Conservation (phyloP, 495 filamentous ascomycete genomes). For the Rhizodiscina lignyota region DNA sequence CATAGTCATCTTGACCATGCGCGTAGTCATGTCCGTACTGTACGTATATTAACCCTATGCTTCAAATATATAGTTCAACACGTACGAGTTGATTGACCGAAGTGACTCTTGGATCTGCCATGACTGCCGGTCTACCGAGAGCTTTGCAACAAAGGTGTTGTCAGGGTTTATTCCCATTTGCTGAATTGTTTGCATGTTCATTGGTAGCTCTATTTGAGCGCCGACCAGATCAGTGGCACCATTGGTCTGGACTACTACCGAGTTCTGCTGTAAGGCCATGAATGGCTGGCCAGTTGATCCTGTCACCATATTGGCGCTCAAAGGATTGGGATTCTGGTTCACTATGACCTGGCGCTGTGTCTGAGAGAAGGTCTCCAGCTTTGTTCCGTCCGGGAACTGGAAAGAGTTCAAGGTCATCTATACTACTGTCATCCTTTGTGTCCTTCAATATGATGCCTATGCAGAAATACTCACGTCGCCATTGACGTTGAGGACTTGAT, state of each 20-base stretch:
- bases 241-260: conserved; percentile 13
- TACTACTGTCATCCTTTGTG: too few species aligned
- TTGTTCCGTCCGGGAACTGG: conserved; percentile 12
- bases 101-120: conserved; percentile 14
- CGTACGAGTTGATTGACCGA: conserved; percentile 13
- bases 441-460: neutral
- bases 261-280: conserved; percentile 11
- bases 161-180: conserved; percentile 8
- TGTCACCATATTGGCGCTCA: conserved; percentile 13
- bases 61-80: too few species aligned
- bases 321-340: conserved; percentile 13
- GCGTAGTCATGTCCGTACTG: conserved; percentile 14
- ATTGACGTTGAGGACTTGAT: conserved; percentile 19
- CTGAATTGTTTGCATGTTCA: conserved; percentile 9
- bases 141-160: conserved; percentile 14
- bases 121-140: conserved; percentile 13
- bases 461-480: conserved; percentile 12
- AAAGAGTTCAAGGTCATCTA: conserved; percentile 15
- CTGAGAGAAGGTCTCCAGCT: conserved; percentile 16
- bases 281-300: conserved; percentile 16
- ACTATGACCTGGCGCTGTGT: conserved; percentile 15
- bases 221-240: conserved; percentile 15
- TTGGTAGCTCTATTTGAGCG: conserved; percentile 14
- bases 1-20: conserved; percentile 10
- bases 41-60: too few species aligned